Evolutionary conservation across 148 eudicot genomes (phyloP), one percentile per base, ranked within the genome.

Genomic region (Chenopodium suecicum): DNA sequence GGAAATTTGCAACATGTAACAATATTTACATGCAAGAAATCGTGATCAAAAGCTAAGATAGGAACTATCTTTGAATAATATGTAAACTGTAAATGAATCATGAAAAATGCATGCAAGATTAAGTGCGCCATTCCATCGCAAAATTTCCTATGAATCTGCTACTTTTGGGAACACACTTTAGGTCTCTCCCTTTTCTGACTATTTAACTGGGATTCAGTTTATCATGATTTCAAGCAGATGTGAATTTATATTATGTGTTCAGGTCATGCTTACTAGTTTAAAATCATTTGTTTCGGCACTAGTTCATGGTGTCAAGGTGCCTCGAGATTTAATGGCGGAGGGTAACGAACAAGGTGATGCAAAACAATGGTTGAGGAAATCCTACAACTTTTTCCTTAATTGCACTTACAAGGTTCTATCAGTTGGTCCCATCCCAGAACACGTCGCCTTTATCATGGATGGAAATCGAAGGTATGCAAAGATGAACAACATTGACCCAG

Each of bases 371-470:
- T 37, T 82, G 56, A 70, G 74, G 0, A 70, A 20, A 11, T 60
- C 71, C 52, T 70, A 77, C 12, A 72, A 68, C 31, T 77, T 60
- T 17, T 29, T 82, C 3, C 48, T 78, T 4, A 73, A 20, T 52
- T 78, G 77, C 60, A 63, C 73, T 29, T 84, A 77, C 69, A 17
- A 80, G 58, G 60, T 86, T 48, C 80, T 88, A 6, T 74, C 87
- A 0, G 58, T 84, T 47, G 90, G 87, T 32, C 87, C 90, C 46
- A 74, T 86, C 75, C 90, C 90, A 3, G 67, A 67, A 37, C 88
- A 88, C 60, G 75, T 86, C n/a, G 88, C 90, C 12, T 86, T 88
- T 19, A 84, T 88, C 67, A 88, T 88, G 90, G 90, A 88, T 52
- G 90, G 90, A 62, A 88, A 88, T 82, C 78, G 90, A 54, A 86